A percentile compares a stretch with the other conserved stretches of the same genome.
Evolutionary conservation across 1,139 yeast species (phyloP).

Genomic region (Barnettozyma hawaiiensis): DNA sequence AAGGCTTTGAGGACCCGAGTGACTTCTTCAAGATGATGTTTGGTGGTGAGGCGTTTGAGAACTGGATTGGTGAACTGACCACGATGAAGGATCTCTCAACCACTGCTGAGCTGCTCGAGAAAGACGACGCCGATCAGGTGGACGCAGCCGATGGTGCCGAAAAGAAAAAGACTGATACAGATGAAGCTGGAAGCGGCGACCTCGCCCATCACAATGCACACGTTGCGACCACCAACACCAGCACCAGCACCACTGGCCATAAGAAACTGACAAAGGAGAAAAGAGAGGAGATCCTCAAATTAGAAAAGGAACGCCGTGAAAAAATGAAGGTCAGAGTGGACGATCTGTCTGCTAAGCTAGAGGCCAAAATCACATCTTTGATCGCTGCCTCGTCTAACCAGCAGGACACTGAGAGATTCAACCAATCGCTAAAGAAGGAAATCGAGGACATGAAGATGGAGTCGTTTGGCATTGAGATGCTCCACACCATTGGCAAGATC

Average conservation of each 20-base stretch:
- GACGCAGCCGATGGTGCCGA: neutral
- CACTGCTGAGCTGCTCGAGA: slow-evolving; percentile 46
- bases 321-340: slow-evolving; percentile 51
- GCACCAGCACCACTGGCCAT: too few species aligned
- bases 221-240: too few species aligned
- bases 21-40: slow-evolving; percentile 66
- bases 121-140: slow-evolving; percentile 7
- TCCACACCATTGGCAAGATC: slow-evolving; percentile 65
- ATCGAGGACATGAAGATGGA: slow-evolving; percentile 73
- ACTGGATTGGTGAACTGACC: slow-evolving; percentile 72
- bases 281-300: slow-evolving; percentile 47
- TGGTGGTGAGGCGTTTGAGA: slow-evolving; percentile 73
- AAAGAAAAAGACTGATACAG: neutral
- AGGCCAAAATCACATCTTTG: slow-evolving; percentile 35
- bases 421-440: slow-evolving; percentile 43
- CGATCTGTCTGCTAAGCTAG: slow-evolving; percentile 44
- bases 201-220: too few species aligned
- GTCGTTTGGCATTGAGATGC: slow-evolving; percentile 71
- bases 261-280: slow-evolving; percentile 43
- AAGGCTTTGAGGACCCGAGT: slow-evolving; percentile 66
- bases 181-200: too few species aligned
- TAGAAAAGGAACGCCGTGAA: slow-evolving; percentile 51
- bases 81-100: slow-evolving; percentile 55
- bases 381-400: slow-evolving; percentile 28
- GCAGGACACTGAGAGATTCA: slow-evolving; percentile 34